Evolutionary conservation across 2,329 filamentous ascomycete genomes (phyloP).

Genomic region (Epicoccum sorghinum): DNA sequence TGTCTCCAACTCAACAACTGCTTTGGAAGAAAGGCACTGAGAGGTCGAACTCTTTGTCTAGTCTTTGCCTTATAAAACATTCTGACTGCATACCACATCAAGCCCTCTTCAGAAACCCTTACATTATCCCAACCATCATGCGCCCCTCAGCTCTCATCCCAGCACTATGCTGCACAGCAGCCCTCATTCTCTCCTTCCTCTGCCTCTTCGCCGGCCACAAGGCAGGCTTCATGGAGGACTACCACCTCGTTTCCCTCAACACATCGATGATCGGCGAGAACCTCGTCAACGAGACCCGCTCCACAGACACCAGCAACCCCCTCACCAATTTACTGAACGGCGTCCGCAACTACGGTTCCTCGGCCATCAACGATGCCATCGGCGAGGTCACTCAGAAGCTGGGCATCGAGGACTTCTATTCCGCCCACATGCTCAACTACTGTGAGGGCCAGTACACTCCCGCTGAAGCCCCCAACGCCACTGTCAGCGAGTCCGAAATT

Average conservation of each 20-base stretch:
- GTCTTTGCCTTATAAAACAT: neutral
- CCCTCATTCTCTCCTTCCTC: constrained; percentile 64
- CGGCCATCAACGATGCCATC: constrained; percentile 46
- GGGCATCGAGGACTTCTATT: constrained; percentile 67
- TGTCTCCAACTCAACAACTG: constrained; percentile 4
- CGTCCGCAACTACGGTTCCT: constrained; percentile 42
- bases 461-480: constrained; percentile 50
- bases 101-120: neutral
- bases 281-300: constrained; percentile 39
- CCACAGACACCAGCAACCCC: constrained; percentile 31
- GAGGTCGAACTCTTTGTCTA: constrained; percentile 1
- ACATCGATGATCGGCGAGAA: constrained; percentile 60
- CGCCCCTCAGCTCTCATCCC: constrained; percentile 58
- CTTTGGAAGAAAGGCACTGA: neutral
- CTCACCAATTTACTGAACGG: constrained; percentile 41
- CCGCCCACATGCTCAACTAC: constrained; percentile 64
- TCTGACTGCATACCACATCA: neutral
- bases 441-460: constrained; percentile 60
- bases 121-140: constrained; percentile 44
- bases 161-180: constrained; percentile 56
- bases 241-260: constrained; percentile 64
- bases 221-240: constrained; percentile 61
- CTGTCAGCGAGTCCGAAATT: constrained; percentile 49
- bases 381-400: constrained; percentile 56
- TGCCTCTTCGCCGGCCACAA: constrained; percentile 67